Conservation (phyloP, 208 protist species). For the Strigomonas culicis region DNA sequence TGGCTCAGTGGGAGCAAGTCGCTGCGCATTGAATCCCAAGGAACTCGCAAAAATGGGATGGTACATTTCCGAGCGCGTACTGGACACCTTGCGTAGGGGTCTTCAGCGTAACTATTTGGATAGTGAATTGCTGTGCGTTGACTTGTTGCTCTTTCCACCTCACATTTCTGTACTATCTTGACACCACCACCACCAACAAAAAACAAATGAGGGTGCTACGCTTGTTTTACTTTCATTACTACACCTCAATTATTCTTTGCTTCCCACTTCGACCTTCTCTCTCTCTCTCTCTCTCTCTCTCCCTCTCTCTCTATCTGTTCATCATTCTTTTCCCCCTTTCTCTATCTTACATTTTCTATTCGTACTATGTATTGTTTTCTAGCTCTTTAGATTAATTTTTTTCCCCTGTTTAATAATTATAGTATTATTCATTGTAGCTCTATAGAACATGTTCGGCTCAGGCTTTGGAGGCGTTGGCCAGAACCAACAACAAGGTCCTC, state of each 20-base stretch:
- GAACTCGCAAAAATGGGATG: too few species aligned
- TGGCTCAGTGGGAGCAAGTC: too few species aligned
- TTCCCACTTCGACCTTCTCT: background rate
- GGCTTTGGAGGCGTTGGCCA: conserved; percentile 43
- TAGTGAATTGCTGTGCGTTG: too few species aligned
- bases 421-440: conserved; percentile 15
- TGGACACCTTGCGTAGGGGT: too few species aligned
- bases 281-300: conserved; percentile 9
- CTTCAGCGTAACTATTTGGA: too few species aligned
- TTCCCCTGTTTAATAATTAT: conserved; percentile 11
- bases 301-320: background rate
- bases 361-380: conserved; percentile 4
- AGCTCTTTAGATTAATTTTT: conserved; percentile 12
- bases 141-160: too few species aligned
- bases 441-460: conserved; percentile 14
- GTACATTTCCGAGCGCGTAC: too few species aligned
- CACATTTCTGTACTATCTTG: too few species aligned
- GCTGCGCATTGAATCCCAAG: too few species aligned
- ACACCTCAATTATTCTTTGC: background rate
- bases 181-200: too few species aligned
- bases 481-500: conserved; percentile 9
- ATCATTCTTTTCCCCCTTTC: conserved; percentile 2
- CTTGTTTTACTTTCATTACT: conserved; percentile 3
- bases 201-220: too few species aligned
- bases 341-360: background rate